A percentile compares a stretch with the other conserved stretches of the same genome.
Evolutionary conservation across 2,329 filamentous ascomycete species (phyloP).

Genomic region (Xylariaceae sp.): DNA sequence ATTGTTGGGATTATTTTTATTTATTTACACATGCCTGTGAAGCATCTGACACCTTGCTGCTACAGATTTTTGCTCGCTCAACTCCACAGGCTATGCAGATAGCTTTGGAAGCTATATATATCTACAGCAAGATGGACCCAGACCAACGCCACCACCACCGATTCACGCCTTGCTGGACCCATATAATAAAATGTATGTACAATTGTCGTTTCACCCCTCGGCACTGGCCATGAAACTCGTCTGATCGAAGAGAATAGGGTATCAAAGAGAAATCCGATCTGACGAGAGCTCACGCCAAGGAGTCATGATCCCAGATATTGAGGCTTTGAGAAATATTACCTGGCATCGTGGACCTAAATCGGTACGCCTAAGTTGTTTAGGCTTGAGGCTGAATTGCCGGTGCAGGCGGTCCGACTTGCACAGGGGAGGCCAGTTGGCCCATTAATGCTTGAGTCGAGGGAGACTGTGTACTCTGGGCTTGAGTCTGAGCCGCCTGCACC

Average conservation of each 20-base stretch:
- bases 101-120: slow-evolving; percentile 34
- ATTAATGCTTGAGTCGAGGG: slow-evolving; percentile 11
- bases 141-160: slow-evolving; percentile 14
- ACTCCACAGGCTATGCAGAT: slow-evolving; percentile 37
- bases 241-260: slow-evolving; percentile 22
- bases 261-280: slow-evolving; percentile 26
- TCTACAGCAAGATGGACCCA: slow-evolving; percentile 28
- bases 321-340: not conserved
- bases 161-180: slow-evolving; percentile 20
- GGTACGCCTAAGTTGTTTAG: not conserved
- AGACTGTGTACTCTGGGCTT: slow-evolving; percentile 23
- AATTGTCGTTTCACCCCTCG: slow-evolving; percentile 22
- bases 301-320: not conserved
- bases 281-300: slow-evolving; percentile 9
- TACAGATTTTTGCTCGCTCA: slow-evolving; percentile 12
- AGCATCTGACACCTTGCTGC: slow-evolving; percentile 9
- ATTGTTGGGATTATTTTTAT: slow-evolving; percentile 27
- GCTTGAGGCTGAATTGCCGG: not conserved
- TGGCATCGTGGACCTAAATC: slow-evolving; percentile 3
- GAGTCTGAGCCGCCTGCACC: slow-evolving; percentile 25
- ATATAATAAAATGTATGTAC: slow-evolving; percentile 36
- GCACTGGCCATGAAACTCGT: slow-evolving; percentile 13
- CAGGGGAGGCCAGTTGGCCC: slow-evolving; percentile 13
- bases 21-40: slow-evolving; percentile 19
- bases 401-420: slow-evolving; percentile 17